Evolutionary conservation across 1,284 basidiomycete species (phyloP), one percentile per base, ranked within the genome.

Genomic region (Binderoboletus segoi): DNA sequence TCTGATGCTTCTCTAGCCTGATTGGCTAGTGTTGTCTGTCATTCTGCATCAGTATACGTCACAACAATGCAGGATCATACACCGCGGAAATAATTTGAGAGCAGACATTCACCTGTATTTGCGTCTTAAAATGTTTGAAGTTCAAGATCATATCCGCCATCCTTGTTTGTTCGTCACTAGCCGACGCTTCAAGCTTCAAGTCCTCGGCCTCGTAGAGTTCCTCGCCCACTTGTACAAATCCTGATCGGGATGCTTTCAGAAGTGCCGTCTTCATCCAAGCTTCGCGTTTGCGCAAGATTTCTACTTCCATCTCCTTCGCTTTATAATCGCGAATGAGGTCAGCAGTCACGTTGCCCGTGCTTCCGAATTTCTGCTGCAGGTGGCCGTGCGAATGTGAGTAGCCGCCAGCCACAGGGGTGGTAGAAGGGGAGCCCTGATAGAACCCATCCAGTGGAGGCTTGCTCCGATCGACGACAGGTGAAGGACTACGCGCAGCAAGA

Each of bases 111-210:
- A 94, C 94, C 85, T 96, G 93, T 54, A 97, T 83, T 60, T 85
- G 83, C 5, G 94, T 90, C 70, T 91, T 89, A 71, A 96, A 90
- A 67, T 94, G 89, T 77, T 97, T 98, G 68, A 98, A 84, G 66
- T 84, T 85, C 59, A 97, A 76, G 8, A 93, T 79, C 67, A 92
- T 82, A 63, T 94, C 90, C 8, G 85, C 79, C 54, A 91, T 77
- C 62, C 83, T 83, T 55, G 75, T 70, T 58, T 78, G 73, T 18
- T 73, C 66, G 67, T 68, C 72, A 49, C 73, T 58, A 38, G 58
- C 49, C 24, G 59, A 74, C 18, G 66, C 71, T 46, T 73, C 75
- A 23, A 77, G 76, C 50, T 75, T 77, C 46, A 77, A 62, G 40
- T 73, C 74, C 52, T 75, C 75, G n/a, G 67, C 64, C 28, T 74